A percentile compares a stretch with the other conserved stretches of the same genome.
These are phyloP conservation scores for Cadophora gregata DNA, from an alignment of 2,329 filamentous ascomycete genomes.

Conservation along the genomic window DNA sequence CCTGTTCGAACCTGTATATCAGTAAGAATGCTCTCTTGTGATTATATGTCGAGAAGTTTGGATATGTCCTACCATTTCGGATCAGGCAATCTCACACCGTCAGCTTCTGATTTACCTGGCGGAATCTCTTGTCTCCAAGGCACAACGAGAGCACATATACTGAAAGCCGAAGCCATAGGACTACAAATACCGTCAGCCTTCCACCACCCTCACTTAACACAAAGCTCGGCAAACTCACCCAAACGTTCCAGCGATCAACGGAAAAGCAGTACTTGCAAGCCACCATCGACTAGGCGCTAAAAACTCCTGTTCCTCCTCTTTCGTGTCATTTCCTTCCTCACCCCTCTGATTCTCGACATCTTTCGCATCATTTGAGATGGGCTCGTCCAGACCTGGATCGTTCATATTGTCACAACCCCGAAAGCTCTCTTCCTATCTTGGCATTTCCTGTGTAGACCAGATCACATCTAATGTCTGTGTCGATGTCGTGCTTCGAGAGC, in stretches of 20 bases:
- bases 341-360: slow-evolving; percentile 38
- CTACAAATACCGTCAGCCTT: slow-evolving; percentile 43
- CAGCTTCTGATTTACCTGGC: slow-evolving; percentile 55
- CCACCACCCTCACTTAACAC: too few species aligned
- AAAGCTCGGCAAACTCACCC: slow-evolving; percentile 43
- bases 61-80: slow-evolving; percentile 66
- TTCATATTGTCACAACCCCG: slow-evolving; percentile 37
- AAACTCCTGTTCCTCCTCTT: slow-evolving; percentile 41
- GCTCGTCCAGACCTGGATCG: slow-evolving; percentile 41
- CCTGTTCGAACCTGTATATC: slow-evolving; percentile 51
- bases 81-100: slow-evolving; percentile 65
- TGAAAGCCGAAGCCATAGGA: slow-evolving; percentile 86
- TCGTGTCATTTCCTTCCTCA: slow-evolving; percentile 34
- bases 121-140: slow-evolving; percentile 72
- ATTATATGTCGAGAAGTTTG: neutral
- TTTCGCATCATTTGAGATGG: slow-evolving; percentile 39
- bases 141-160: slow-evolving; percentile 82
- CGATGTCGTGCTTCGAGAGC: too few species aligned
- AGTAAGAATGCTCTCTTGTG: too few species aligned
- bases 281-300: slow-evolving; percentile 54
- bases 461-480: too few species aligned
- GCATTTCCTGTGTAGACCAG: neutral
- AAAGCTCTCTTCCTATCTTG: neutral
- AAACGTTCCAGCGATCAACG: slow-evolving; percentile 81
- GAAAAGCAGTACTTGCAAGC: slow-evolving; percentile 70